Evolutionary conservation across 2,329 filamentous ascomycete species (phyloP).

Genomic region (Neonectria faginata): DNA sequence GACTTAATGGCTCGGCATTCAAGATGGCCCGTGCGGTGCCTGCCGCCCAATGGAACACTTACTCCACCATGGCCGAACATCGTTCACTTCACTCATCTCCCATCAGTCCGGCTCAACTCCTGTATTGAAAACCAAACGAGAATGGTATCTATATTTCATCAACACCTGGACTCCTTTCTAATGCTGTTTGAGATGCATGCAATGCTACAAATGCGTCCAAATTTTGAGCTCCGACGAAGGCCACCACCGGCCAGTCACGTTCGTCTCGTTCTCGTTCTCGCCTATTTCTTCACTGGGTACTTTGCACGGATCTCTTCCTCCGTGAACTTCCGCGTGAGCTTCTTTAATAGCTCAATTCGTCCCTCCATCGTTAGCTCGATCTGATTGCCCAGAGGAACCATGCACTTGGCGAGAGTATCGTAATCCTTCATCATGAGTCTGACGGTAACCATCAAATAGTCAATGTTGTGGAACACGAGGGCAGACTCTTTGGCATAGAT

Average conservation of each 20-base stretch:
- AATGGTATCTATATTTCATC: neutral
- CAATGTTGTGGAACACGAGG: conserved; percentile 83
- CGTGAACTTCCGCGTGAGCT: conserved; percentile 41
- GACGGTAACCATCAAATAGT: conserved; percentile 81
- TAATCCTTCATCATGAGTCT: conserved; percentile 79
- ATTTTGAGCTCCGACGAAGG: neutral
- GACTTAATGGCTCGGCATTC: conserved; percentile 42
- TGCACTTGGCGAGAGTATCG: conserved; percentile 71
- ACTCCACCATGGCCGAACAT: conserved; percentile 19
- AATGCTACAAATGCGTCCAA: neutral
- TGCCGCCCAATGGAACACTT: neutral
- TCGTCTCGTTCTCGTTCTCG: neutral
- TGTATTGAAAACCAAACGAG: neutral
- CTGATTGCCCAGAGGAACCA: conserved; percentile 81
- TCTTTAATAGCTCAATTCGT: conserved; percentile 37
- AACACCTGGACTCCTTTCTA: neutral
- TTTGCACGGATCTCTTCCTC: conserved; percentile 43
- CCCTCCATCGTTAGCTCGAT: conserved; percentile 70
- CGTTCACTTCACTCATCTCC: conserved; percentile 10
- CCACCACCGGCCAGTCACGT: conserved; percentile 3
- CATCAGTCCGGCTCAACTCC: neutral
- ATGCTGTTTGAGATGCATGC: conserved; percentile 2
- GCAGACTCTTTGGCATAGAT: conserved; percentile 75
- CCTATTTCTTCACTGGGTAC: conserved; percentile 31
- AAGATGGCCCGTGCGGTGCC: conserved; percentile 39